A percentile compares a stretch with the other conserved stretches of the same genome.
Evolutionary conservation across 805 yeast species (phyloP).

Genomic region (Metschnikowia orientalis): DNA sequence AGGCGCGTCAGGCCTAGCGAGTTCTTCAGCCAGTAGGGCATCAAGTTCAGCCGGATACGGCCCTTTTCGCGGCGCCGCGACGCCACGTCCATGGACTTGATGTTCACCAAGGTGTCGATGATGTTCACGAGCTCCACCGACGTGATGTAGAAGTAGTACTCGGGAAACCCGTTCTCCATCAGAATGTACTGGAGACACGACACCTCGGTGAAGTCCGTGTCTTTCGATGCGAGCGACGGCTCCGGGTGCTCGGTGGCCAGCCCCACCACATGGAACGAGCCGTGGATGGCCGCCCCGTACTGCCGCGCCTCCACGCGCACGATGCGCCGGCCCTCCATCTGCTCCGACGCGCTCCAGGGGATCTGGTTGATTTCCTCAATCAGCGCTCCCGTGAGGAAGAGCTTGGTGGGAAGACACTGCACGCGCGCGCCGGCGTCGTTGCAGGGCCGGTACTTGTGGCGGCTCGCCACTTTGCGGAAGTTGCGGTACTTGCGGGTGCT

Average conservation of each 20-base stretch:
- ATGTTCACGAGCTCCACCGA: conserved; percentile 64
- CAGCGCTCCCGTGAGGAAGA: conserved; percentile 43
- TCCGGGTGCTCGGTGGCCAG: conserved; percentile 46
- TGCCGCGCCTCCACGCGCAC: conserved; percentile 55
- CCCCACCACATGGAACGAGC: conserved; percentile 46
- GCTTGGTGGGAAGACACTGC: conserved; percentile 43
- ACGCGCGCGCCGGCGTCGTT: too few species aligned
- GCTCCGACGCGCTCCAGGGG: conserved; percentile 45
- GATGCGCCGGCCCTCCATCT: conserved; percentile 50
- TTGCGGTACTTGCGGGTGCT: too few species aligned
- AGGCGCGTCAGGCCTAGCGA: conserved; percentile 48
- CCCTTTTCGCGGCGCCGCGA: conserved; percentile 61
- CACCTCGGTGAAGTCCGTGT: conserved; percentile 53
- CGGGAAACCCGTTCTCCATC: conserved; percentile 19
- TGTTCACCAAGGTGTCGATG: conserved; percentile 57
- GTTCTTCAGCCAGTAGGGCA: conserved; percentile 62
- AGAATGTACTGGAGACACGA: conserved; percentile 50
- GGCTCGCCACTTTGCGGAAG: conserved; percentile 5
- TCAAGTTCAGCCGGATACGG: conserved; percentile 60
- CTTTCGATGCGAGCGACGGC: conserved; percentile 34
- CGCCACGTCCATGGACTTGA: conserved; percentile 40
- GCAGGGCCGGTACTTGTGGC: conserved; percentile 1
- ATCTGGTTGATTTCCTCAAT: conserved; percentile 48
- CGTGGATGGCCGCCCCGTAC: conserved; percentile 42
- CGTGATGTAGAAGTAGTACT: conserved; percentile 48